Evolutionary conservation across 1,284 basidiomycete species (phyloP).

Genomic region (Singerocomus inundabilis): DNA sequence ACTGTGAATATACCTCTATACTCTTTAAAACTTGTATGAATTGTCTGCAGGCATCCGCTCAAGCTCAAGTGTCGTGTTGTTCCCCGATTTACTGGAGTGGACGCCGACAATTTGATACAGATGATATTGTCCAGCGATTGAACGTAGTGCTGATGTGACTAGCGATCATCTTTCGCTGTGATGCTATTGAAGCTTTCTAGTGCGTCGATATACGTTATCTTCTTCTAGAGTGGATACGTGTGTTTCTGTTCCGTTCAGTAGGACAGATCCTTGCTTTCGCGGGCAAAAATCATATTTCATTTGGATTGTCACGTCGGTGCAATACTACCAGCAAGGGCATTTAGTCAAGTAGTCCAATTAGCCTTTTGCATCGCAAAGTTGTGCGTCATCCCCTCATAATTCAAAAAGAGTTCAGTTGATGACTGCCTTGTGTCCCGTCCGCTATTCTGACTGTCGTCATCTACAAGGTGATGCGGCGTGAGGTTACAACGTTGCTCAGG

Average conservation of each 20-base stretch:
- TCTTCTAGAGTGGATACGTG: neutral
- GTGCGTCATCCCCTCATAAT: no score
- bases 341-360: no score
- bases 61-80: conserved; percentile 30
- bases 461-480: no score
- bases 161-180: neutral
- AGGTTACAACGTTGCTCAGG: neutral
- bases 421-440: no score
- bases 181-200: neutral
- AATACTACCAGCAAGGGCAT: no score
- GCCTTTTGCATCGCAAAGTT: no score
- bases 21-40: conserved; percentile 1
- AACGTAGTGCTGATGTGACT: neutral
- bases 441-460: no score
- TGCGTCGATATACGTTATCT: neutral
- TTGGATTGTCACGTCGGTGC: no score
- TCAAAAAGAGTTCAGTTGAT: no score
- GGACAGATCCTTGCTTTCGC: no score
- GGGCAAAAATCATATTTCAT: no score
- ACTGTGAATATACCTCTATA: conserved; percentile 23
- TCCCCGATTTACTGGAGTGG: conserved; percentile 20
- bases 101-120: conserved; percentile 13
- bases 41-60: conserved; percentile 26
- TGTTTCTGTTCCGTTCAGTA: no score
- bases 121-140: conserved; percentile 10